Percentiles rank a stretch among this genome's conserved stretches.
phyloP scores from a whole-genome alignment of 495 filamentous ascomycete species.

The Tuber brumale region DNA sequence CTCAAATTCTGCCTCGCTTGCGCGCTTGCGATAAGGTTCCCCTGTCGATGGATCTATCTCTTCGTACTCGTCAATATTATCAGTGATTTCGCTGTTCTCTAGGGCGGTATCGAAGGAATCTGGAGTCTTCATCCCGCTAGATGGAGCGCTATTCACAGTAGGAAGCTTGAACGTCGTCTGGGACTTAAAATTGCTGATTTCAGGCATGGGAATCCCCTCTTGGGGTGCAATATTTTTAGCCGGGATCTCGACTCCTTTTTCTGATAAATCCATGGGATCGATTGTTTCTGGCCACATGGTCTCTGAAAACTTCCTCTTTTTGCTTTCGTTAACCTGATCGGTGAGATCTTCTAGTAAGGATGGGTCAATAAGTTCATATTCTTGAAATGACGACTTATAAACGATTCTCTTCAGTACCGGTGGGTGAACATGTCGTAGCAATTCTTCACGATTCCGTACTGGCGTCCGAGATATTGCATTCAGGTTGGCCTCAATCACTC shows the following conservation, averaged over 20 bases:
- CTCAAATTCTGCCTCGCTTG: constrained; percentile 16
- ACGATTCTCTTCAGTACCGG: constrained; percentile 54
- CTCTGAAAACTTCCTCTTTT: constrained; percentile 43
- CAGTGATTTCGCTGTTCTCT: background rate
- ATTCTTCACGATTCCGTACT: constrained; percentile 61
- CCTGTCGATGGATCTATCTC: constrained; percentile 31
- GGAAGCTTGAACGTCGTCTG: background rate
- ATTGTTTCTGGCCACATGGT: background rate
- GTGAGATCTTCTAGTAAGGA: constrained; percentile 7
- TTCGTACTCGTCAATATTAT: constrained; percentile 19
- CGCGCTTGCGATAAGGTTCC: background rate
- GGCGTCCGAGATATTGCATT: constrained; percentile 68
- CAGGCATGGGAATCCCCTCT: background rate
- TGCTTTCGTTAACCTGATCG: constrained; percentile 25
- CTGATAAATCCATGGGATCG: background rate
- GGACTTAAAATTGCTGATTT: background rate
- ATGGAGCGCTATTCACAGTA: constrained; percentile 7
- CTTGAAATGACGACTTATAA: constrained; percentile 42
- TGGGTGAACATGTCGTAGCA: constrained; percentile 60
- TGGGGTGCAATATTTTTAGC: background rate
- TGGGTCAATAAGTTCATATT: constrained; percentile 20
- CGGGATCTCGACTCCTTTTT: background rate
- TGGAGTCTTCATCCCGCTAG: constrained; percentile 8
- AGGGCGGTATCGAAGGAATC: background rate
- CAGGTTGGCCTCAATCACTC: constrained; percentile 66